phyloP scores from a whole-genome alignment of 2,329 filamentous ascomycete species.

The Diaporthe humulicola region DNA sequence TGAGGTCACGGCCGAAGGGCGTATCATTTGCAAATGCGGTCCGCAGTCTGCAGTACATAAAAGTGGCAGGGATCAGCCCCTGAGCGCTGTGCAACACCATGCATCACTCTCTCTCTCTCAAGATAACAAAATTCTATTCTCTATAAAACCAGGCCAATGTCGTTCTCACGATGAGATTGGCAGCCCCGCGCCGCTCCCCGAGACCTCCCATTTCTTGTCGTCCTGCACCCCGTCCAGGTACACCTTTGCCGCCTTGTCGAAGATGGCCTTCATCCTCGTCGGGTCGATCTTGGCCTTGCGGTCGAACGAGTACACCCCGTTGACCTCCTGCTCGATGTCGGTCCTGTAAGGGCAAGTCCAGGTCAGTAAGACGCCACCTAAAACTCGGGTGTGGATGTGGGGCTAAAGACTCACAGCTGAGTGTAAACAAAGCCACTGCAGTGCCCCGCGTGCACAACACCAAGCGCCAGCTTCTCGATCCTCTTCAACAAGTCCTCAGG shows the following conservation, averaged over 20 bases:
- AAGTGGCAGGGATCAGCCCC: neutral
- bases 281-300: conserved; percentile 72
- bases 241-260: conserved; percentile 63
- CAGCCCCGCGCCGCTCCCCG: neutral
- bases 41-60: neutral
- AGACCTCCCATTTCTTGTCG: conserved; percentile 28
- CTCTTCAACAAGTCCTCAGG: conserved; percentile 70
- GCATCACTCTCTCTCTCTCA: too few species aligned
- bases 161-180: conserved; percentile 9
- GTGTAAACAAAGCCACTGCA: conserved; percentile 76
- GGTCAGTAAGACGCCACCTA: neutral
- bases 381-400: neutral
- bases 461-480: conserved; percentile 70
- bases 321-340: conserved; percentile 77
- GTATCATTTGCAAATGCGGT: neutral
- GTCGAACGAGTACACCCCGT: conserved; percentile 75
- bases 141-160: neutral
- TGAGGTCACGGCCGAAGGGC: conserved; percentile 19
- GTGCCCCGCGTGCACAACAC: conserved; percentile 67
- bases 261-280: conserved; percentile 67
- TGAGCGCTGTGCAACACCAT: neutral
- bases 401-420: conserved; percentile 65
- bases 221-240: conserved; percentile 52
- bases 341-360: conserved; percentile 49
- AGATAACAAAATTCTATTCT: neutral